Percentiles rank a stretch among this genome's conserved stretches.
These are phyloP conservation scores for Auricularia cornea DNA, from an alignment of 768 basidiomycete species.

Conservation along the genomic window DNA sequence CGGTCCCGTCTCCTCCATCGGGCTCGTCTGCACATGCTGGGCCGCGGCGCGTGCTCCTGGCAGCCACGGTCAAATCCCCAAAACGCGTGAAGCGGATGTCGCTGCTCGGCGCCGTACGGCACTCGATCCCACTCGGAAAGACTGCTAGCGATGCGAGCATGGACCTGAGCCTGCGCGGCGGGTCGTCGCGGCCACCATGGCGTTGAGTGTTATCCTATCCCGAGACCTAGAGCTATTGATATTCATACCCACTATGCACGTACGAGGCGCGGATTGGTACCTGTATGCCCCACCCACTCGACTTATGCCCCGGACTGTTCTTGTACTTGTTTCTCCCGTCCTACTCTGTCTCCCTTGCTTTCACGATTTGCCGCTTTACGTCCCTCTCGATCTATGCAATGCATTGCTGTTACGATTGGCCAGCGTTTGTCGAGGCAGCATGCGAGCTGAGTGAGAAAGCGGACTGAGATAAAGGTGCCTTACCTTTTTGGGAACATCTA, in stretches of 20 bases:
- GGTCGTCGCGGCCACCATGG: background rate
- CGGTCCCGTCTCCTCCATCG: slow-evolving; percentile 46
- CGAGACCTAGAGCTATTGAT: background rate
- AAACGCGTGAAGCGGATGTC: slow-evolving; percentile 9
- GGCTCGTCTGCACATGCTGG: slow-evolving; percentile 9
- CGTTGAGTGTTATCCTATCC: background rate
- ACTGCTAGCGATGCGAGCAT: background rate
- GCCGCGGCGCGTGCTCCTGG: slow-evolving; percentile 4
- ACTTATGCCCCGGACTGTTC: background rate
- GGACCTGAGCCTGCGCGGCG: background rate
- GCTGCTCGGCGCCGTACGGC: slow-evolving; percentile 1
- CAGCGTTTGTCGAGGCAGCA: background rate
- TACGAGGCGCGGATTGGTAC: background rate
- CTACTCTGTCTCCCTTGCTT: background rate
- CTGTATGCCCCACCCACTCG: background rate
- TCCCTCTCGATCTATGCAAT: background rate
- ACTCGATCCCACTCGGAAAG: background rate
- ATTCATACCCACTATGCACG: background rate
- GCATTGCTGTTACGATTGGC: background rate
- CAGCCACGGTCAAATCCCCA: slow-evolving; percentile 5
- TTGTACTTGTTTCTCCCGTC: background rate
- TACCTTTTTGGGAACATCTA: background rate
- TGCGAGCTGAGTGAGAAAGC: too few species aligned
- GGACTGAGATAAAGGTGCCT: background rate
- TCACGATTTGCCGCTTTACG: background rate